These are phyloP conservation scores for Viola odorata DNA, from an alignment of 345 rosid species.

Conservation along the genomic window DNA sequence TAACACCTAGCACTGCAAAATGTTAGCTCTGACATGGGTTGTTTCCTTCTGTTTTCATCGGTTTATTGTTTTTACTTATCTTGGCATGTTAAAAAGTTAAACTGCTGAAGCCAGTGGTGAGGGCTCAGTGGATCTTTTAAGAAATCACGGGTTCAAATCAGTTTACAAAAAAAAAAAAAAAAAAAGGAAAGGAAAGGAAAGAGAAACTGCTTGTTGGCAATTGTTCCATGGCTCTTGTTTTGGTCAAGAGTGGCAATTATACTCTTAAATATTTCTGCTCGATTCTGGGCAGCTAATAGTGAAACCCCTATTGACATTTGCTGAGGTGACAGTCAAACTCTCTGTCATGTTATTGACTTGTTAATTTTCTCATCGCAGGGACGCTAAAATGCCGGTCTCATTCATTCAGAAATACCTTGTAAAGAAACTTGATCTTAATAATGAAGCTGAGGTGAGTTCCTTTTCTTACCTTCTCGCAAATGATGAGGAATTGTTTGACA, in stretches of 20 bases:
- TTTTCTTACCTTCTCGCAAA: not conserved
- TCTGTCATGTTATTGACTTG: not conserved
- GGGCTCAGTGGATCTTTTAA: too few relatives aligned
- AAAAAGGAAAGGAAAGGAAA: too few relatives aligned
- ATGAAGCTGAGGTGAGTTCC: constrained; percentile 65
- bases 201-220: too few relatives aligned
- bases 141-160: too few relatives aligned
- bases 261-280: not conserved
- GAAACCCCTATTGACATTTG: not conserved
- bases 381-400: constrained; percentile 67
- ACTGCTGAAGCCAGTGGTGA: too few relatives aligned
- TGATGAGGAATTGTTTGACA: not conserved
- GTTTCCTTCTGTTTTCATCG: too few relatives aligned
- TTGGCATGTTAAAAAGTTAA: too few relatives aligned
- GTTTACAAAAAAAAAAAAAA: too few relatives aligned
- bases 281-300: not conserved
- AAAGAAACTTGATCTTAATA: constrained; percentile 61
- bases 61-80: too few relatives aligned
- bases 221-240: too few relatives aligned
- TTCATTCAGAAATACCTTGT: constrained; percentile 76
- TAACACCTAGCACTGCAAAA: too few relatives aligned
- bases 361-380: constrained; percentile 41
- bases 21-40: too few relatives aligned
- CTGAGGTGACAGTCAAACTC: not conserved
- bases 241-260: not conserved